phyloP scores from a whole-genome alignment of 257 asterid species.

The Verbascum thapsus region DNA sequence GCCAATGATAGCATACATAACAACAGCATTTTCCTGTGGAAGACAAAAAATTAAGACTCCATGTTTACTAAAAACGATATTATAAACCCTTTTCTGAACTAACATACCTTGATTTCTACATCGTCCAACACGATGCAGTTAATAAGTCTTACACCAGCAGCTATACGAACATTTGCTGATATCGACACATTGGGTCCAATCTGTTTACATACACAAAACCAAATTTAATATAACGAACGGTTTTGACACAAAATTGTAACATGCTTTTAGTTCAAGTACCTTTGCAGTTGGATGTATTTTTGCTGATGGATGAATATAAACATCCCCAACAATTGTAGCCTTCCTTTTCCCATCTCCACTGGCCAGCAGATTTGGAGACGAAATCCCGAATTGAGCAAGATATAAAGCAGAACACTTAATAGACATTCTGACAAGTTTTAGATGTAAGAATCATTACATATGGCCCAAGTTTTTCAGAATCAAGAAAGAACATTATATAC shows the following conservation, averaged over 20 bases:
- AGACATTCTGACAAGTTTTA: slow-evolving; percentile 60
- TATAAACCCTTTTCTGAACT: not conserved
- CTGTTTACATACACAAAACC: slow-evolving; percentile 37
- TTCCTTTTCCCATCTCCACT: slow-evolving; percentile 50
- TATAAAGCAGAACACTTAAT: slow-evolving; percentile 56
- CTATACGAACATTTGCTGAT: slow-evolving; percentile 85
- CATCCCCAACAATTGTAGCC: slow-evolving; percentile 52
- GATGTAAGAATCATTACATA: slow-evolving; percentile 19
- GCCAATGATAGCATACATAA: slow-evolving; percentile 70
- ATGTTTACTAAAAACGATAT: not conserved
- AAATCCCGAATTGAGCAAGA: slow-evolving; percentile 48
- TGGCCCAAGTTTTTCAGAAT: slow-evolving; percentile 12
- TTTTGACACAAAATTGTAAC: not conserved
- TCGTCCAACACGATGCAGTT: slow-evolving; percentile 70
- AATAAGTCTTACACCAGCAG: slow-evolving; percentile 74
- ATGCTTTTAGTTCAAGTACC: slow-evolving; percentile 39
- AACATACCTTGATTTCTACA: slow-evolving; percentile 70
- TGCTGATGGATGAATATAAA: slow-evolving; percentile 77
- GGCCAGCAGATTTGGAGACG: slow-evolving; percentile 54
- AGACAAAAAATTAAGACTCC: slow-evolving; percentile 11
- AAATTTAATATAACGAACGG: not conserved
- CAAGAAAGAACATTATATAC: slow-evolving; percentile 16
- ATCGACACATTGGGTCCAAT: slow-evolving; percentile 84
- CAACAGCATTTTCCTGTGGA: slow-evolving; percentile 79
- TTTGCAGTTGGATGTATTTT: slow-evolving; percentile 86